phyloP scores from a whole-genome alignment of 495 filamentous ascomycete species.

The Penicillium egyptiacum region DNA sequence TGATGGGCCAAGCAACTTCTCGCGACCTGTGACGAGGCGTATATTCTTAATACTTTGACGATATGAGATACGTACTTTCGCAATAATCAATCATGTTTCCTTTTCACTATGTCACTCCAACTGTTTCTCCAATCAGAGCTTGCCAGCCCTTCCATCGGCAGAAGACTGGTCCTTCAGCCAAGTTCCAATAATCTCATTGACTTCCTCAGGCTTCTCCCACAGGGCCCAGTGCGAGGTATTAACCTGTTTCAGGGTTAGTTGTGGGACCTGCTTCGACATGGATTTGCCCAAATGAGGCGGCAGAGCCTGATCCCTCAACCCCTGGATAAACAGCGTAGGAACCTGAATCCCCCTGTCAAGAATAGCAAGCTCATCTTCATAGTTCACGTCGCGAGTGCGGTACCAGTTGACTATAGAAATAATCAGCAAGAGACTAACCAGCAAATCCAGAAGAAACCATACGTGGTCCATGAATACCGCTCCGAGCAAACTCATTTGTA shows the following conservation, averaged over 20 bases:
- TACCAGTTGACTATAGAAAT: slow-evolving; percentile 72
- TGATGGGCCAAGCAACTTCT: neutral
- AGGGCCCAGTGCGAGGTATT: slow-evolving; percentile 69
- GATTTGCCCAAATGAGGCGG: slow-evolving; percentile 62
- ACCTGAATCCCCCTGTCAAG: slow-evolving; percentile 53
- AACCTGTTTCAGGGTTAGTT: slow-evolving; percentile 58
- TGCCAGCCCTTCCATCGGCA: slow-evolving; percentile 18
- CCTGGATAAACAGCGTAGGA: slow-evolving; percentile 74
- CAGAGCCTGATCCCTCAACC: slow-evolving; percentile 65
- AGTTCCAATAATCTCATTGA: slow-evolving; percentile 45
- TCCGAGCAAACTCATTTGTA: slow-evolving; percentile 62
- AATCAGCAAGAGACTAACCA: neutral
- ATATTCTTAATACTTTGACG: neutral
- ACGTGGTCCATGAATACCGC: slow-evolving; percentile 74
- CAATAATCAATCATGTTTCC: slow-evolving; percentile 4
- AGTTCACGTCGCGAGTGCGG: slow-evolving; percentile 67
- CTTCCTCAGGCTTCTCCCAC: slow-evolving; percentile 61
- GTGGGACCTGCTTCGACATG: slow-evolving; percentile 66
- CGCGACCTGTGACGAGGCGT: neutral
- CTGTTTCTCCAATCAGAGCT: slow-evolving; percentile 19
- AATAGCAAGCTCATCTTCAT: slow-evolving; percentile 66
- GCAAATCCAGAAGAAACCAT: slow-evolving; percentile 31
- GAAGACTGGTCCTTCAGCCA: slow-evolving; percentile 50
- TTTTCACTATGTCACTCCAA: neutral
- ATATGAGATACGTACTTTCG: slow-evolving; percentile 2